phyloP scores from a whole-genome alignment of 1,139 yeast genomes.

The Kluyveromyces marxianus region DNA sequence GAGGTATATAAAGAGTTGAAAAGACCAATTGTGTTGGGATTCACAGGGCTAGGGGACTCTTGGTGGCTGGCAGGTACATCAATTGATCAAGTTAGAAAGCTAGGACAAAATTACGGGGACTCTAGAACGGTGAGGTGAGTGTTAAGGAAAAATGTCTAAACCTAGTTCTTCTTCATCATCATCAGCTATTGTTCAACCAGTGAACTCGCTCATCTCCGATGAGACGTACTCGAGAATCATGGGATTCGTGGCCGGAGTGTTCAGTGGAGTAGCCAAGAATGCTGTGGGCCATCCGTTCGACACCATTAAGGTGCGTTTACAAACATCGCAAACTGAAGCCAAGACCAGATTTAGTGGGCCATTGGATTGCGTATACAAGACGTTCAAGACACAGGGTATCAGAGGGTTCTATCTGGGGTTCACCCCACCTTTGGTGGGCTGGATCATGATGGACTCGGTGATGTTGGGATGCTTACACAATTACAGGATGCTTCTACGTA shows the following conservation, averaged over 20 bases:
- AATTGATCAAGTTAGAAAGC: no score
- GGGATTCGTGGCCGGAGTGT: conserved; percentile 84
- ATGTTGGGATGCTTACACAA: conserved; percentile 83
- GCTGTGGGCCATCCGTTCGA: conserved; percentile 93
- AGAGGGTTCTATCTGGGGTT: conserved; percentile 80
- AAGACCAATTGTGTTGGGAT: background rate
- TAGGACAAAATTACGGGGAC: no score
- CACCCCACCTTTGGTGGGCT: conserved; percentile 86
- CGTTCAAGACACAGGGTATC: conserved; percentile 65
- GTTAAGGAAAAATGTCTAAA: conserved; percentile 1
- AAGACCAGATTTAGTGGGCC: conserved; percentile 66
- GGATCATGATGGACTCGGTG: conserved; percentile 88
- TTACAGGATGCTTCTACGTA: conserved; percentile 61
- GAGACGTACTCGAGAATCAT: conserved; percentile 30
- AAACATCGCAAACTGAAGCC: conserved; percentile 59
- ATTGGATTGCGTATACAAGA: conserved; percentile 67
- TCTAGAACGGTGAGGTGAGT: no score
- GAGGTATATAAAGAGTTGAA: background rate
- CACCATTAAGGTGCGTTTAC: conserved; percentile 80
- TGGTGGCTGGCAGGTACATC: no score
- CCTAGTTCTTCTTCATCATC: background rate
- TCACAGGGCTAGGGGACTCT: no score
- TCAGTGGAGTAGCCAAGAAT: conserved; percentile 79
- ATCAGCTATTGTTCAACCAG: conserved; percentile 2
- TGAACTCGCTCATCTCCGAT: conserved; percentile 5